A percentile compares a stretch with the other conserved stretches of the same genome.
phyloP scores from a whole-genome alignment of 306 rosid species.

The Luffa aegyptiaca region DNA sequence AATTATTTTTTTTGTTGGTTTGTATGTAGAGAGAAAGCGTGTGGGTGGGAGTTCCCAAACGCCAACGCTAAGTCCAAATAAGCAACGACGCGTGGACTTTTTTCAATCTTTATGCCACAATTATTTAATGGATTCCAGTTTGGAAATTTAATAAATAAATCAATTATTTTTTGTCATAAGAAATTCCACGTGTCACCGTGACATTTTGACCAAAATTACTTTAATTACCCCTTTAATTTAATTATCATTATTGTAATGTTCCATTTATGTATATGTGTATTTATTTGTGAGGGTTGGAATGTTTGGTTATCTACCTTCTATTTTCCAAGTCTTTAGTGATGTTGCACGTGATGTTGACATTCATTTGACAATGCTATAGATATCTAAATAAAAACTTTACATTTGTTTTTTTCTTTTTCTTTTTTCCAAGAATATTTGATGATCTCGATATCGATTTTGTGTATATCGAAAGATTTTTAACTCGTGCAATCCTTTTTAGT shows the following conservation, averaged over 20 bases:
- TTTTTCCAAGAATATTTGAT: neutral
- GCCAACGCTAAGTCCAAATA: constrained; percentile 32
- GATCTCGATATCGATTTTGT: neutral
- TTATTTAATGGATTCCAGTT: constrained; percentile 46
- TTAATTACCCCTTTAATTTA: neutral
- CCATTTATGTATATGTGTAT: neutral
- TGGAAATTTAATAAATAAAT: neutral
- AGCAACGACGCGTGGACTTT: constrained; percentile 77
- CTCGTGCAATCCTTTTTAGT: neutral
- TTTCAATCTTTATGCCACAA: neutral
- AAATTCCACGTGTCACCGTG: neutral
- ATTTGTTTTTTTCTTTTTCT: neutral
- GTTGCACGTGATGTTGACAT: constrained; percentile 6
- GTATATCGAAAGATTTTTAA: neutral
- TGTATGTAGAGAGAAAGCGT: constrained; percentile 15
- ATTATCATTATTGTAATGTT: neutral
- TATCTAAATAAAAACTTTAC: neutral
- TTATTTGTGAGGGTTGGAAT: constrained; percentile 4
- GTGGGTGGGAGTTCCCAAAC: constrained; percentile 10
- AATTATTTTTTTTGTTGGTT: neutral
- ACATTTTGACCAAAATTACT: neutral
- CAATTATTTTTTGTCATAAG: too few species aligned
- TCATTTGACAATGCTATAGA: neutral
- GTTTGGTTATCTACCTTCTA: constrained; percentile 7
- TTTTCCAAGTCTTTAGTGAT: neutral